phyloP scores from a whole-genome alignment of 129 eudicot species.

The Artemisia tridentata region DNA sequence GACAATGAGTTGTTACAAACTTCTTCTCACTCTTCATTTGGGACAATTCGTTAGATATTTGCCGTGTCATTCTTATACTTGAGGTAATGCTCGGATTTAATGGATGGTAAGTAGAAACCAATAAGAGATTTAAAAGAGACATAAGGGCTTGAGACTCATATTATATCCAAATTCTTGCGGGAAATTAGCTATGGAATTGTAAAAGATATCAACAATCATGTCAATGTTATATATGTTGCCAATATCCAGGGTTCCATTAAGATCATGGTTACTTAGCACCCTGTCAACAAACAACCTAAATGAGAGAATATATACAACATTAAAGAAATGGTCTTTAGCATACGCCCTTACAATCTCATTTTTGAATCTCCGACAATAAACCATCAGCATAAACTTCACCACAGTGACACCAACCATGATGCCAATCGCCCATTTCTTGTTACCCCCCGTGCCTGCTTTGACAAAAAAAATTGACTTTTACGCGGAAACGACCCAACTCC shows the following conservation, averaged over 20 bases:
- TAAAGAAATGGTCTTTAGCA: conserved; percentile 89
- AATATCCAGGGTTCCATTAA: conserved; percentile 1
- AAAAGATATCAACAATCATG: conserved; percentile 55
- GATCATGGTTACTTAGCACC: background rate
- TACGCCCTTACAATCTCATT: conserved; percentile 86
- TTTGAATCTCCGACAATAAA: conserved; percentile 70
- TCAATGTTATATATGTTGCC: conserved; percentile 38
- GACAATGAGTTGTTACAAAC: too few relatives aligned
- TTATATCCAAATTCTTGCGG: conserved; percentile 39
- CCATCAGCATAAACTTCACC: conserved; percentile 70
- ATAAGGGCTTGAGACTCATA: conserved; percentile 38
- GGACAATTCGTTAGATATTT: too few relatives aligned
- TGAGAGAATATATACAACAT: conserved; percentile 44
- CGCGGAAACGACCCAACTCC: too few relatives aligned
- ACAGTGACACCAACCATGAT: conserved; percentile 73
- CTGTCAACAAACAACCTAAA: background rate
- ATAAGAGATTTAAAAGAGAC: background rate
- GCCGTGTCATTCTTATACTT: background rate
- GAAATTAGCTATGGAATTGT: conserved; percentile 55
- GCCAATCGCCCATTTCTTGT: conserved; percentile 81
- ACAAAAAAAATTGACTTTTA: too few relatives aligned
- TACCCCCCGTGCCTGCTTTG: too few relatives aligned
- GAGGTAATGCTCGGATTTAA: background rate
- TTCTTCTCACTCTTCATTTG: too few relatives aligned
- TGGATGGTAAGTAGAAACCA: background rate